Evolutionary conservation across 2,329 filamentous ascomycete genomes (phyloP), one percentile per base, ranked within the genome.

Genomic region (Hypoxylon sp.): DNA sequence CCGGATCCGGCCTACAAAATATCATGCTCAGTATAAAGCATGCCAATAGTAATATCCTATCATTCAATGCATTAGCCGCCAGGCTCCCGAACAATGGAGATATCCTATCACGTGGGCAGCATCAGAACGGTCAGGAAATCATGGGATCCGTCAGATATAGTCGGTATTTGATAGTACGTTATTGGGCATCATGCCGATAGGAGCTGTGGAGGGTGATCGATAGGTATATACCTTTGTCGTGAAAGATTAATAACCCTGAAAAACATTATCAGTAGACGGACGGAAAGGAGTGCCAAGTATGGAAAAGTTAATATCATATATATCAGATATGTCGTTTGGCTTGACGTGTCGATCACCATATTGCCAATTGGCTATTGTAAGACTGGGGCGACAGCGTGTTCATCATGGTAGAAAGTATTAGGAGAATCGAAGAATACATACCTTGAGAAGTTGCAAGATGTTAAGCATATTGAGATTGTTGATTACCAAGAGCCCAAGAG

Each of bases 331-430:
- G 82, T 84, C 81, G 79, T 83, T 84, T 84, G 82, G 82, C 81
- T 81, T 80, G 82, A 83, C 82, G 77, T 81, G 85, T 87, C 83
- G 79, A 83, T 87, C 86, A 87, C 84, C 85, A 88, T 82, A 68
- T 75, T 76, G 77, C 74, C 68, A 53, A 54, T 73, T 68, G 76
- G 73, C 75, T 63, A 63, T 76, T 79, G 74, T 87, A 85, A 84
- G 86, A 84, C 85, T 86, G 86, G 86, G 86, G 86, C 86, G 86
- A 87, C 86, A 85, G 81, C 78, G 78, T 81, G 78, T 81, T 87
- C 85, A 87, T 88, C 85, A 87, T 84, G 65, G 67, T 73, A 73
- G 44, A 52, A 57, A 57, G 47, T 29, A 13, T 42, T 44, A 54
- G 35, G 35, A 65, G 47, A 55, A 57, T 29, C 50, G 54, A 31